phyloP scores from a whole-genome alignment of 2,329 filamentous ascomycete genomes.

The Leptographium flavum region DNA sequence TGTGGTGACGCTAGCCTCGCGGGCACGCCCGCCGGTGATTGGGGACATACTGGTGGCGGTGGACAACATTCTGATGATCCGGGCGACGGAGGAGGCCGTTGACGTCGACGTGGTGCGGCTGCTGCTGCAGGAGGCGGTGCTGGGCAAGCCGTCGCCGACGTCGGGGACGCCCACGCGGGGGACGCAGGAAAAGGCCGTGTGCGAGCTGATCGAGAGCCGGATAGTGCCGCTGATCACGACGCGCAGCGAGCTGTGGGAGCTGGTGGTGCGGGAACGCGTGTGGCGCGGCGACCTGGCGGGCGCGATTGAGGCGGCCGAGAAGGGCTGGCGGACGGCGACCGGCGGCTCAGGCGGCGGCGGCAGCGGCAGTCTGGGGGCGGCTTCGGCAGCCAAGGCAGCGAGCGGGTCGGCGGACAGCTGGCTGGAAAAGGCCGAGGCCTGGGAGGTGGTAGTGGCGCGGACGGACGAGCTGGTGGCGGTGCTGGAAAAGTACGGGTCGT shows the following conservation, averaged over 20 bases:
- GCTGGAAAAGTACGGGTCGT: constrained; percentile 64
- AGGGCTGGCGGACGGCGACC: constrained; percentile 67
- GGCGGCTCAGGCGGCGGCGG: constrained; percentile 19
- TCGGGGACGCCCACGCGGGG: constrained; percentile 37
- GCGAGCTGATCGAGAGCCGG: constrained; percentile 58
- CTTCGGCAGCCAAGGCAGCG: constrained; percentile 17
- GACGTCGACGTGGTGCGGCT: constrained; percentile 60
- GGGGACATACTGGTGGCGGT: constrained; percentile 64
- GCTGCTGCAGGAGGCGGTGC: constrained; percentile 57
- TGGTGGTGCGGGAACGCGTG: constrained; percentile 56
- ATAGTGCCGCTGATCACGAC: constrained; percentile 75
- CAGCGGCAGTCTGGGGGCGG: constrained; percentile 25
- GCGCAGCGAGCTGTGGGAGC: constrained; percentile 61
- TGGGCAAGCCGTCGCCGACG: constrained; percentile 18
- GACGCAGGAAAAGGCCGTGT: constrained; percentile 46
- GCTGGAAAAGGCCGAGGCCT: constrained; percentile 46
- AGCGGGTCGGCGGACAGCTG: constrained; percentile 30
- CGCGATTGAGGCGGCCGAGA: constrained; percentile 74
- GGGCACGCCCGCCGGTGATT: constrained; percentile 61
- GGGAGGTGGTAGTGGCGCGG: constrained; percentile 58
- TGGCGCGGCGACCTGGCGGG: constrained; percentile 58
- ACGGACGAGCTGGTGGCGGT: constrained; percentile 72
- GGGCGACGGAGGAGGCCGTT: constrained; percentile 63
- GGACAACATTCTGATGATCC: constrained; percentile 60
- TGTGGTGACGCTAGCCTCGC: constrained; percentile 72